phyloP scores from a whole-genome alignment of 1,284 basidiomycete genomes.

The Rhodotorula sp. region DNA sequence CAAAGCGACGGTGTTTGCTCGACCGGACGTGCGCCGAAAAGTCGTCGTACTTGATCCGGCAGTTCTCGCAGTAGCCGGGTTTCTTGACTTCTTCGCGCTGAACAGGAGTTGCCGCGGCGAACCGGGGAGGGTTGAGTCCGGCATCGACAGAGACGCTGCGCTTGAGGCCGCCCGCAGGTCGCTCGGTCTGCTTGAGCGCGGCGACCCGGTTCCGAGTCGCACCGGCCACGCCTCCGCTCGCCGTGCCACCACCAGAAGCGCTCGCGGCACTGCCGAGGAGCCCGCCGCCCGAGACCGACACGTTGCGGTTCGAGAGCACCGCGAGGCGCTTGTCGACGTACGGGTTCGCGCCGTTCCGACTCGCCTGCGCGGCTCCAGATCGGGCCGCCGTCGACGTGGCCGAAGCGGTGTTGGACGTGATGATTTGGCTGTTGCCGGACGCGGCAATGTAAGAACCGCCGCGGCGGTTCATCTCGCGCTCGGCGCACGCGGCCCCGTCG shows the following conservation, averaged over 20 bases:
- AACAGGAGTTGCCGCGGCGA: neutral
- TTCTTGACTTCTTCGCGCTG: conserved; percentile 66
- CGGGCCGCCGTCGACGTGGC: conserved; percentile 64
- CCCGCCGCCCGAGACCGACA: conserved; percentile 42
- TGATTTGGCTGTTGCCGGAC: conserved; percentile 89
- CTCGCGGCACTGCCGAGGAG: conserved; percentile 9
- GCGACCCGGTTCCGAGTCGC: neutral
- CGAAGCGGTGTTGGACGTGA: conserved; percentile 83
- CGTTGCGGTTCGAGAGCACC: conserved; percentile 39
- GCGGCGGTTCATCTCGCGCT: conserved; percentile 1
- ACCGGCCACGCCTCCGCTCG: neutral
- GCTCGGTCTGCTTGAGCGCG: conserved; percentile 2
- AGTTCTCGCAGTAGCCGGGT: conserved; percentile 98
- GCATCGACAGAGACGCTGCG: conserved; percentile 42
- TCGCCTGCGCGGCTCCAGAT: conserved; percentile 38
- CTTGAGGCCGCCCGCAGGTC: conserved; percentile 28
- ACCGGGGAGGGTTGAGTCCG: conserved; percentile 39
- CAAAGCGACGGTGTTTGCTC: conserved; percentile 82
- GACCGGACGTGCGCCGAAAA: conserved; percentile 79
- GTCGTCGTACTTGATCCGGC: conserved; percentile 84
- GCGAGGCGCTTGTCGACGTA: conserved; percentile 44
- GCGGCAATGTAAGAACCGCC: conserved; percentile 66
- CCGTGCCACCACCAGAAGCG: neutral
- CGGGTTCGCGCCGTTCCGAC: conserved; percentile 24
- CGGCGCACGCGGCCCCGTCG: neutral